Base-by-base conservation (phyloP, 75 land plant species). In the Cunninghamia lanceolata region DNA sequence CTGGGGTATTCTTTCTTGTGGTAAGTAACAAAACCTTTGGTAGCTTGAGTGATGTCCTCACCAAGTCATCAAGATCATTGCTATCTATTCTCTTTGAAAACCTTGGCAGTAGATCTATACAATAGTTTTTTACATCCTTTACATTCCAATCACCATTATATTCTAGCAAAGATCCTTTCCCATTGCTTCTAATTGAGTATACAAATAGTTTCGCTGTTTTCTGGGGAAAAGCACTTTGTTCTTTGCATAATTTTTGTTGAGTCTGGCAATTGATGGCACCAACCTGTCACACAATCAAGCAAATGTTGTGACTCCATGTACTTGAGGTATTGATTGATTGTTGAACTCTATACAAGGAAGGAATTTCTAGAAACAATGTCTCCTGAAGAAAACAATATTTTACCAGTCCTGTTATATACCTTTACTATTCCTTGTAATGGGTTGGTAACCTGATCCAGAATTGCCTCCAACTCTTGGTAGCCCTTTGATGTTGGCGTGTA, bases 1-100 rank as follows among this genome's bases (percentile, higher is more conserved):
- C 94, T 25, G 99, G 95, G n/a, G 96, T 90, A 16, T 93, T 94
- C 70, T 93, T 96, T 86, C 91, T 96, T 50, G 93, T 91, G 2
- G 96, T 94, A 38, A 97, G 89, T 56, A 97, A 88, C 79, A 96
- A 84, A 52, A 91, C 90, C 46, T 86, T 85, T 9, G 99, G 98
- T 46, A 89, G 87, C 50, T 86, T 81, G 68, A 82, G 89, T 30
- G 14, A 38, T 39, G 56, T 88, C 13, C 34, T 25, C 46, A 88
- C 74, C 19, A 88, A 54, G 38, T 90, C 88, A 43, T 91, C 90
- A 87, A 95, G 87, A 4, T 86, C 73, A 75, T 83, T 78, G 52
- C 89, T 52, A 54, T 89, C 84, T 9, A 96, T 85, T 50, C 94
- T 88, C 82, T 88, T 92, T 16, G 98, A 93, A 81, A 95, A 91